Conservation (phyloP, 139 green algal genomes). For the Chlamydomonas sp. region DNA sequence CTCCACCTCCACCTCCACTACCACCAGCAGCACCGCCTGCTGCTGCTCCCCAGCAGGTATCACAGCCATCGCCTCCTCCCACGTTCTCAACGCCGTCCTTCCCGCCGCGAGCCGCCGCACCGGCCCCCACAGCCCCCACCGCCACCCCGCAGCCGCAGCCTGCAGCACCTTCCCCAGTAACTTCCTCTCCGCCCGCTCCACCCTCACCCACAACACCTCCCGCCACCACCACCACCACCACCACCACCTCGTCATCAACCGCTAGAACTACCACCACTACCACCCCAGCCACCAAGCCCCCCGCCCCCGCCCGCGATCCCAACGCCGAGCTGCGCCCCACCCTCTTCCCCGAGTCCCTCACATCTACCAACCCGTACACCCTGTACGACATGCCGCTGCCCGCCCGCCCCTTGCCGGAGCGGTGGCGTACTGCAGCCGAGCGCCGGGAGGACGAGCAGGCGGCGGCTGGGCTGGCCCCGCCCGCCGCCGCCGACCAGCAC, state of each 20-base stretch:
- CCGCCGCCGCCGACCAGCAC: not conserved
- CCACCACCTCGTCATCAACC: not conserved
- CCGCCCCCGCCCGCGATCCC: not conserved
- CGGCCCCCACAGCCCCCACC: too few species aligned
- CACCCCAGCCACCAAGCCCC: not conserved
- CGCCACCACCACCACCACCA: not conserved
- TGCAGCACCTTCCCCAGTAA: too few species aligned
- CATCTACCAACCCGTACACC: conserved; percentile 29
- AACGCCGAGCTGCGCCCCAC: conserved; percentile 30
- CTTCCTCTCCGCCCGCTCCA: too few species aligned
- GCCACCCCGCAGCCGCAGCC: too few species aligned
- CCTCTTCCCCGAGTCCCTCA: conserved; percentile 6
- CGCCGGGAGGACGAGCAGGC: not conserved
- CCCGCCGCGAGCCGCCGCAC: too few species aligned
- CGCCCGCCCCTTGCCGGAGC: not conserved
- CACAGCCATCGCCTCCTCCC: too few species aligned
- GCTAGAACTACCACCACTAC: not conserved
- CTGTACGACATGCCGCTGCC: conserved; percentile 33
- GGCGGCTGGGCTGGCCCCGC: not conserved
- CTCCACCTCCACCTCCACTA: too few species aligned
- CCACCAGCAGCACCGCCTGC: too few species aligned
- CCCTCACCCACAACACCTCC: too few species aligned
- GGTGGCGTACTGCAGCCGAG: conserved; percentile 22
- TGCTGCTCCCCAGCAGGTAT: too few species aligned
- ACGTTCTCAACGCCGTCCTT: too few species aligned